Base-by-base conservation (phyloP, 345 rosid genomes). In the Durio zibethinus region DNA sequence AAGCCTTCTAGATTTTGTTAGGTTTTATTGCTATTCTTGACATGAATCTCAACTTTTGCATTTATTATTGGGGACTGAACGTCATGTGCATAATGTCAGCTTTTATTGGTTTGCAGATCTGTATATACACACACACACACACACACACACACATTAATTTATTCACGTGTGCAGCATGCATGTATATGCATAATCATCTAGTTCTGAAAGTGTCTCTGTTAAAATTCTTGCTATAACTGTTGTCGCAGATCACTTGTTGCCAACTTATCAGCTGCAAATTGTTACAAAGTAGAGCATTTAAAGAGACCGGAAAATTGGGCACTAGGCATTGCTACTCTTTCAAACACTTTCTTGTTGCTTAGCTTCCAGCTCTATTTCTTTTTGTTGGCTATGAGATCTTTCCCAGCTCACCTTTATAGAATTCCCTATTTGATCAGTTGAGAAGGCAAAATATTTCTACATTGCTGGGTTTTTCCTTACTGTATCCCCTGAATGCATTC, bases 381-480 rank as follows among this genome's bases (percentile, higher is more conserved):
- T 14, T 40, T 21, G 20, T 78, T 66, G 21, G 14, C 10, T 72
- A 1, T 2, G 73, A 36, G 36, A 38, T 23, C 40, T 74, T 61
- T 36, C 18, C n/a, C 21, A 31, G 27, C 53, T 73, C 35, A 79
- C 27, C 38, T 54, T 25, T 0, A 18, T 59, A 2, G 53, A 65
- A 74, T 27, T 56, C 36, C 68, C 27, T 23, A 40, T 29, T 15
- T 73, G 75, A 76, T 78, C 88, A 95, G 99, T 93, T 87, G 98
- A 93, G 80, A 91, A 91, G 85, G 97, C 98, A 72, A 91, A 91
- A 74, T 95, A 87, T 72, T 84, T 80, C 88, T 90, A 95, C 81
- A 91, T 93, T 78, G 98, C 98, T 77, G 99, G 99, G 25, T 95
- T 95, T 85, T 94, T 94, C 87, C 94, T 94, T 61, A 94, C 98